Conservation (phyloP, 257 asterid species). For the Cinchona pubescens region DNA sequence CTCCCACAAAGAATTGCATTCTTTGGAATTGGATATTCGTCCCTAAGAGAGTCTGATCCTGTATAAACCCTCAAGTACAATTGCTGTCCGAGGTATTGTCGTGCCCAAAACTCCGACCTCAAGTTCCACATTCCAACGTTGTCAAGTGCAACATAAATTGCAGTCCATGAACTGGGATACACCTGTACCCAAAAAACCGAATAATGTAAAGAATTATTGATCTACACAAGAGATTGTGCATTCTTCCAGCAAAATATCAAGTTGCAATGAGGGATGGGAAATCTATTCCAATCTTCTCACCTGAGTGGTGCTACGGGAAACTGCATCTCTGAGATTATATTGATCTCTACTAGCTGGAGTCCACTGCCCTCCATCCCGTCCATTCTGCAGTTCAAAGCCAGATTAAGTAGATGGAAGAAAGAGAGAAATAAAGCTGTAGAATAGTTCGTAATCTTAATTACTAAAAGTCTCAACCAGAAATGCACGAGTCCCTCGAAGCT, state of each 20-base stretch:
- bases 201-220: not conserved
- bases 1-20: slow-evolving; percentile 78
- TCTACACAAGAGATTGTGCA: not conserved
- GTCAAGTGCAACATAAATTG: slow-evolving; percentile 65
- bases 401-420: not conserved
- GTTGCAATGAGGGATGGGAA: not conserved
- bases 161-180: slow-evolving; percentile 80
- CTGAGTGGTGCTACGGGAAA: slow-evolving; percentile 79
- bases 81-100: slow-evolving; percentile 87
- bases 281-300: slow-evolving; percentile 23
- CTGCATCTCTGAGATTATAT: slow-evolving; percentile 89
- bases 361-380: slow-evolving; percentile 97
- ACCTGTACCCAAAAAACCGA: slow-evolving; percentile 41
- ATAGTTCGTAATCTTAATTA: not conserved
- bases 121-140: slow-evolving; percentile 93
- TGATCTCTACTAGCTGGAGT: slow-evolving; percentile 43
- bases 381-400: slow-evolving; percentile 53
- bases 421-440: not conserved
- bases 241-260: not conserved
- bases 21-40: slow-evolving; percentile 83
- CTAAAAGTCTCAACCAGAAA: not conserved
- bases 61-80: slow-evolving; percentile 70
- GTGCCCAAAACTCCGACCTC: slow-evolving; percentile 77
- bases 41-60: slow-evolving; percentile 64
- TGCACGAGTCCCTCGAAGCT: not conserved